phyloP scores from a whole-genome alignment of 345 rosid genomes.

The Eucalyptus guilfoylei region DNA sequence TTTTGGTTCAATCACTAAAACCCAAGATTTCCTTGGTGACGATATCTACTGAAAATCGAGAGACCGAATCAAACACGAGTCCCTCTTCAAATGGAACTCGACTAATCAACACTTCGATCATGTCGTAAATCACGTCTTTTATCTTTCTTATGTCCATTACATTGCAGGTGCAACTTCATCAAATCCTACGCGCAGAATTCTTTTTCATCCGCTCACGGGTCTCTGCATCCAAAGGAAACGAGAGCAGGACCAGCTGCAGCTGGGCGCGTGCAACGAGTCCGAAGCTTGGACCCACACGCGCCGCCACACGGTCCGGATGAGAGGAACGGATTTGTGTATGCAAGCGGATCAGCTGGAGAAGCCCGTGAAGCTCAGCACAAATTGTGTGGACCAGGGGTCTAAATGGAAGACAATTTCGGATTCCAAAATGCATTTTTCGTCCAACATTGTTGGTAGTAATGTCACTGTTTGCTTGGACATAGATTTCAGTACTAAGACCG shows the following conservation, averaged over 20 bases:
- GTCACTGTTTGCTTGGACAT: slow-evolving; percentile 1
- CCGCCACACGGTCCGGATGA: slow-evolving; percentile 15
- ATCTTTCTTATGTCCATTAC: not conserved
- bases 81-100: not conserved
- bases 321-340: slow-evolving; percentile 45
- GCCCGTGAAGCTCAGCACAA: slow-evolving; percentile 7
- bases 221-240: slow-evolving; percentile 41
- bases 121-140: not conserved
- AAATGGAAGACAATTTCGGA: not conserved
- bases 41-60: not conserved
- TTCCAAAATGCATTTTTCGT: not conserved
- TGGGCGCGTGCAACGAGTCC: slow-evolving; percentile 57
- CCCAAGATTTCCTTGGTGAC: not conserved
- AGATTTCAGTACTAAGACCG: not conserved
- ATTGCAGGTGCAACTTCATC: slow-evolving; percentile 51
- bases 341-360: slow-evolving; percentile 21
- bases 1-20: not conserved
- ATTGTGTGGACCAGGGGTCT: not conserved
- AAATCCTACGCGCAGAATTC: slow-evolving; percentile 32
- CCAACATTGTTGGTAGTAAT: not conserved
- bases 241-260: slow-evolving; percentile 7
- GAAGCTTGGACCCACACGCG: slow-evolving; percentile 58
- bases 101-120: not conserved
- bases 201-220: slow-evolving; percentile 70
- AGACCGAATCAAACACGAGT: not conserved